phyloP scores from a whole-genome alignment of 192 early-diverging fungal genomes.

The Podila minutissima region DNA sequence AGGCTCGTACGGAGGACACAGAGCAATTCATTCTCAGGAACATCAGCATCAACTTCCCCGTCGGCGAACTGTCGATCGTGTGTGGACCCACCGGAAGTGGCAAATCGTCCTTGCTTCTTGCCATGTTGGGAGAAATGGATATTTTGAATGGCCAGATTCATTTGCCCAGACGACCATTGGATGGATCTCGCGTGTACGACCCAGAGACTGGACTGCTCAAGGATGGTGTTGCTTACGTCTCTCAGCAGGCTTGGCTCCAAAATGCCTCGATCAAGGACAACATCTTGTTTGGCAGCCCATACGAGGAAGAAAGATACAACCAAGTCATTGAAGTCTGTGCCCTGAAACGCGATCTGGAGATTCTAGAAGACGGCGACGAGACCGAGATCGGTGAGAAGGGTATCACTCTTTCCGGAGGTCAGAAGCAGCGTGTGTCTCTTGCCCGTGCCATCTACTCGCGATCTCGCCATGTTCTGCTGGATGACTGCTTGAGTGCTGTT shows the following conservation, averaged over 20 bases:
- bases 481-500: conserved; percentile 85
- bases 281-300: conserved; percentile 82
- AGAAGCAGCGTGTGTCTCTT: conserved; percentile 80
- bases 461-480: conserved; percentile 68
- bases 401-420: conserved; percentile 77
- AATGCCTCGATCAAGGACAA: conserved; percentile 76
- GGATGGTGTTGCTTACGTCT: conserved; percentile 80
- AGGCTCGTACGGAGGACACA: conserved; percentile 18
- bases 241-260: conserved; percentile 74
- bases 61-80: conserved; percentile 72
- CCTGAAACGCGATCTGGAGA: conserved; percentile 81
- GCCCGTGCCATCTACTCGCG: conserved; percentile 78
- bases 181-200: conserved; percentile 29
- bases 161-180: conserved; percentile 38
- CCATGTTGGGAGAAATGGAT: conserved; percentile 83
- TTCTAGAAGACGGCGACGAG: conserved; percentile 78
- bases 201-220: conserved; percentile 49
- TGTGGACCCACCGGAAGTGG: conserved; percentile 83
- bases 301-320: conserved; percentile 71
- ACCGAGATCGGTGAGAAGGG: conserved; percentile 90
- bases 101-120: conserved; percentile 77
- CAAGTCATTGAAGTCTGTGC: conserved; percentile 79
- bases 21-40: conserved; percentile 63
- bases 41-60: conserved; percentile 67
- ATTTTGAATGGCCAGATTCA: conserved; percentile 36